Evolutionary conservation across 2,329 filamentous ascomycete genomes (phyloP), one percentile per base, ranked within the genome.

Genomic region (Blumeriella jaapii): DNA sequence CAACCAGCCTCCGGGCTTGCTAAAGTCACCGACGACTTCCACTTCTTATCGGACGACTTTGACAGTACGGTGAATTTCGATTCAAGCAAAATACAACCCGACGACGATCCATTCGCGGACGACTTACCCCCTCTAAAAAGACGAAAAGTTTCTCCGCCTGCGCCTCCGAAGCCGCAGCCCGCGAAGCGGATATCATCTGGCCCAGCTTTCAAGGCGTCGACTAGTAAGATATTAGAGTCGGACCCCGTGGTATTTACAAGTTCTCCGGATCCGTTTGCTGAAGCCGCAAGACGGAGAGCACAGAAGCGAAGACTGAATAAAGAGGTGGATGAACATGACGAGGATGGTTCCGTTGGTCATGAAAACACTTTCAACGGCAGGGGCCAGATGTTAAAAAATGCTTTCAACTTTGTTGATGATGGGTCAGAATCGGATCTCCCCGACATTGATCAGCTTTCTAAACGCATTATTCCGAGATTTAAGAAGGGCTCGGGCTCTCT

Each of bases 51-150:
- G 6, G 44, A 47, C 24, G 44, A 47, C 32, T 41, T 44, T 16
- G 40, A 43, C 26, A 42, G 35, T 14, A 42, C 36, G 2, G 17
- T 39, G 5, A 33, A 36, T 24, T 22, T 36, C 12, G 35, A 34
- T n/a, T n/a, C n/a, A 11, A 33, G 30, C 5, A 26, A 22, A 11
- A 12, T 13, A 10, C 20, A 26, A 6, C 12, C 25, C 13, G 33
- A 36, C 2, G 57, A 59, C 6, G 54, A 56, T 36, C 40, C 51
- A 30, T 33, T 25, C 43, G 31, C 26, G 20, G 36, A 36, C 5
- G 46, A 52, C 7, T 16, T 45, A 3, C 51, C 52, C 4, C 50
- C 50, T 4, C 7, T 17, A 5, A 58, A 56, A 29, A 62, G 51
- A 36, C 46, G 53, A 9, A 47, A 50, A 17, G 40, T 55, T 3